Base-by-base conservation (phyloP, 768 basidiomycete species). In the Fistulinella prunicolor region DNA sequence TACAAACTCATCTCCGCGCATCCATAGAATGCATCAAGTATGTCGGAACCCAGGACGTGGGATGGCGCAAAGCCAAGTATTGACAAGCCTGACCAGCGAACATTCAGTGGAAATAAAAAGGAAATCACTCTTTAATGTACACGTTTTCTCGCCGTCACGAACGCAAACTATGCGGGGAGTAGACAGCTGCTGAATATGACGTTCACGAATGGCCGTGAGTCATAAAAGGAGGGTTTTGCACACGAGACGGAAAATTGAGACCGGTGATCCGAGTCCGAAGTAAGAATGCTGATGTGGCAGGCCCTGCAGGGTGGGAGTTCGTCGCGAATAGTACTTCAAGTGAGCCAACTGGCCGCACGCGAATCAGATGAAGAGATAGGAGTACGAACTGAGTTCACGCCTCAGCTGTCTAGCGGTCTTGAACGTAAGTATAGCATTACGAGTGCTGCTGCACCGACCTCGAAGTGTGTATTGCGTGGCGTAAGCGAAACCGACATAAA, bases 1-100 rank as follows among this genome's bases (percentile, higher is more conserved):
- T n/a, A n/a, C 47, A 29, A 42, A 36, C 44, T 62, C 63, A 64
- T 65, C 54, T 64, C 63, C 61, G 63, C 51, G 39, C 42, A 53
- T 40, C 32, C 30, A 46, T 20, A 30, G 19, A 44, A 46, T 39
- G 39, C 44, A 47, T 38, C 46, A 36, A n/a, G 30, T 35, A 30
- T 2, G 24, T 20, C 44, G 24, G 20, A 38, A 35, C 22, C 38
- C 28, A 38, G 26, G 10, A 41, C 35, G 38, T 38, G 48, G 42
- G 36, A 40, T 19, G 23, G 37, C 49, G 19, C 28, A 20, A 38
- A 38, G 32, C 32, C 36, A 34, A 46, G 38, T 17, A 42, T n/a
- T 29, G 46, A 49, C 34, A 32, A 26, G 42, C 13, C 20, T 48
- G 10, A 35, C 50, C 41, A 20, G 51, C 47, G 42, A 47, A 32